Conservation (phyloP, 805 yeast genomes). For the Starmerella stigmatis region DNA sequence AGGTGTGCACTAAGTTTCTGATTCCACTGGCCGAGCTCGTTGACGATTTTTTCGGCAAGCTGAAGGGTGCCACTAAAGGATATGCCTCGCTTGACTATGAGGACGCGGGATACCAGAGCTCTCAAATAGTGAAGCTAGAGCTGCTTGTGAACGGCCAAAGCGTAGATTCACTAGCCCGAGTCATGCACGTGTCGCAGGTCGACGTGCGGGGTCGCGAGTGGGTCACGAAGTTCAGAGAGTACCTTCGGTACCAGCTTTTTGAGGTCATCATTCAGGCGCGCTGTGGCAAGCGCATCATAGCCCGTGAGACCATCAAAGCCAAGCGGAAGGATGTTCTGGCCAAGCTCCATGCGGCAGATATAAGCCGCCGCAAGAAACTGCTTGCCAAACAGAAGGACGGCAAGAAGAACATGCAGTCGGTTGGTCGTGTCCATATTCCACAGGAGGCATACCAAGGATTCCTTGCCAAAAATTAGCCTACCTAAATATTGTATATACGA, state of each 20-base stretch:
- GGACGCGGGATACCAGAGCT: slow-evolving; percentile 73
- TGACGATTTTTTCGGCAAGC: slow-evolving; percentile 89
- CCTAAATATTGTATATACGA: background rate
- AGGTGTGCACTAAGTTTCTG: slow-evolving; percentile 66
- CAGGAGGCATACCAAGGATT: slow-evolving; percentile 87
- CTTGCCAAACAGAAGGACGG: slow-evolving; percentile 88
- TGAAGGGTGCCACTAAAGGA: slow-evolving; percentile 82
- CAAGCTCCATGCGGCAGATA: slow-evolving; percentile 85
- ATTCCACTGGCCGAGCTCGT: slow-evolving; percentile 83
- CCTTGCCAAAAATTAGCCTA: slow-evolving; percentile 31
- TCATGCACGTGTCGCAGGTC: slow-evolving; percentile 73
- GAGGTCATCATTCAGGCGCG: slow-evolving; percentile 90
- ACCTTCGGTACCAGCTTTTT: slow-evolving; percentile 68
- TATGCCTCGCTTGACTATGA: slow-evolving; percentile 93
- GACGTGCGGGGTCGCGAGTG: slow-evolving; percentile 66
- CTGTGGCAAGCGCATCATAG: slow-evolving; percentile 67
- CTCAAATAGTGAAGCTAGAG: slow-evolving; percentile 80
- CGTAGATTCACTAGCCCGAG: slow-evolving; percentile 85
- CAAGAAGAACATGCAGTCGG: slow-evolving; percentile 67
- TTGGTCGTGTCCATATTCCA: slow-evolving; percentile 68
- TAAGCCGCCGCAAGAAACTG: slow-evolving; percentile 78
- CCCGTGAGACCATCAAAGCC: slow-evolving; percentile 89
- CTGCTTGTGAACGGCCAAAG: slow-evolving; percentile 78
- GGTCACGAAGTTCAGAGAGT: slow-evolving; percentile 73
- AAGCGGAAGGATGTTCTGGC: slow-evolving; percentile 91